Evolutionary conservation across 2,329 filamentous ascomycete species (phyloP).

Genomic region (Ophiostoma australiae): DNA sequence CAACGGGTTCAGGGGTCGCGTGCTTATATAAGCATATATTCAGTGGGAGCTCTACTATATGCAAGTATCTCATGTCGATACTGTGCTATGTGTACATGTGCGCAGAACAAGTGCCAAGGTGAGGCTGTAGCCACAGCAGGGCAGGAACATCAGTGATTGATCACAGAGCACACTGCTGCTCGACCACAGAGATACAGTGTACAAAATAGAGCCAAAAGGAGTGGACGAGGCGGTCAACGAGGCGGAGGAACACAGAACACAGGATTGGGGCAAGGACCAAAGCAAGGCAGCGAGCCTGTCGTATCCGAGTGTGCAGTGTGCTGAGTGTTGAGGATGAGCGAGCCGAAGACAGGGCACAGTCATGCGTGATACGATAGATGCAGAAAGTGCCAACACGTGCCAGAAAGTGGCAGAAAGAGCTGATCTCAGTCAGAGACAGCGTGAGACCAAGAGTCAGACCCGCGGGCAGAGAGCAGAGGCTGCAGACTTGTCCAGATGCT

Average conservation of each 20-base stretch:
- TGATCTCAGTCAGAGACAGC: background rate
- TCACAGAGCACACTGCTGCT: background rate
- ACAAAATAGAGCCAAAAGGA: background rate
- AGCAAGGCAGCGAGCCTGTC: background rate
- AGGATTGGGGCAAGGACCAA: background rate
- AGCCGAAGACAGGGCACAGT: slow-evolving; percentile 3
- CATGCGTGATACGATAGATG: slow-evolving; percentile 9
- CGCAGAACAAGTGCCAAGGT: background rate
- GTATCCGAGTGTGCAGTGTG: background rate
- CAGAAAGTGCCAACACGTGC: background rate
- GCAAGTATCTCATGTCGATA: no score
- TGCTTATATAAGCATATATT: background rate
- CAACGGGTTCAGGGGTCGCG: background rate
- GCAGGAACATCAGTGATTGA: background rate
- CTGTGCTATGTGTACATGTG: no score
- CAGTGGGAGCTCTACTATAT: no score
- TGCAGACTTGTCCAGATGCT: background rate
- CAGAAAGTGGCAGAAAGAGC: background rate
- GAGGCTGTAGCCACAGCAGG: background rate
- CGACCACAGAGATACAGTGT: background rate
- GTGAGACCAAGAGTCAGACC: background rate
- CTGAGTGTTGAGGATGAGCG: background rate
- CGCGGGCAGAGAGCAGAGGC: background rate
- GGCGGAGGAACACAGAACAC: background rate
- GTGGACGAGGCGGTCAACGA: background rate